These are phyloP conservation scores for Cyclocybe aegerita DNA, from an alignment of 768 basidiomycete genomes.

Conservation along the genomic window DNA sequence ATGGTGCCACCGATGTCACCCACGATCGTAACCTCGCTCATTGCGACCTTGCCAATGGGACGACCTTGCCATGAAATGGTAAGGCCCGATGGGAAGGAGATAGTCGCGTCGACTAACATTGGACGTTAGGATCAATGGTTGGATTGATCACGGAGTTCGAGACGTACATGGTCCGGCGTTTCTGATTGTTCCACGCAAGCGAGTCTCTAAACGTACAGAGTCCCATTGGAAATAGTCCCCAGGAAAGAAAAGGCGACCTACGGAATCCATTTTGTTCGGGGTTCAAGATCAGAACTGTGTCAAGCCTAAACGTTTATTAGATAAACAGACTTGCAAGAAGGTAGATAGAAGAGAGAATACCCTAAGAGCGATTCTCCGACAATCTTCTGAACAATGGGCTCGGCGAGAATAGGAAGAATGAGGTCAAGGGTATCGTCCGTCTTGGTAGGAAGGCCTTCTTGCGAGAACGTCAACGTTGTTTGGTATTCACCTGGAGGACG, in stretches of 20 bases:
- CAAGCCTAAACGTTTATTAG: constrained; percentile 37
- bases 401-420: constrained; percentile 67
- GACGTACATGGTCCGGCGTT: constrained; percentile 72
- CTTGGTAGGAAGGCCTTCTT: constrained; percentile 50
- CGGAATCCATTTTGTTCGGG: constrained; percentile 59
- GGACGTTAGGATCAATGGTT: constrained; percentile 1
- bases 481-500: constrained; percentile 51
- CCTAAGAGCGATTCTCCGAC: constrained; percentile 57
- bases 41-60: constrained; percentile 56
- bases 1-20: constrained; percentile 68
- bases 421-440: constrained; percentile 64
- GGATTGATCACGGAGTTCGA: background rate
- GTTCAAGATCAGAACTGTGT: constrained; percentile 60
- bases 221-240: background rate
- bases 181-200: constrained; percentile 60
- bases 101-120: constrained; percentile 59
- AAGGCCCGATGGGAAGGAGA: constrained; percentile 63
- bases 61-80: constrained; percentile 59
- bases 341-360: constrained; percentile 18
- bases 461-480: constrained; percentile 63
- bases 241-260: constrained; percentile 22
- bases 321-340: background rate
- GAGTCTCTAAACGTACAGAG: constrained; percentile 34
- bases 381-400: constrained; percentile 74
- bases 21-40: constrained; percentile 55